Evolutionary conservation across 805 yeast genomes (phyloP).

Genomic region (Tetrapisispora iriomotensis): DNA sequence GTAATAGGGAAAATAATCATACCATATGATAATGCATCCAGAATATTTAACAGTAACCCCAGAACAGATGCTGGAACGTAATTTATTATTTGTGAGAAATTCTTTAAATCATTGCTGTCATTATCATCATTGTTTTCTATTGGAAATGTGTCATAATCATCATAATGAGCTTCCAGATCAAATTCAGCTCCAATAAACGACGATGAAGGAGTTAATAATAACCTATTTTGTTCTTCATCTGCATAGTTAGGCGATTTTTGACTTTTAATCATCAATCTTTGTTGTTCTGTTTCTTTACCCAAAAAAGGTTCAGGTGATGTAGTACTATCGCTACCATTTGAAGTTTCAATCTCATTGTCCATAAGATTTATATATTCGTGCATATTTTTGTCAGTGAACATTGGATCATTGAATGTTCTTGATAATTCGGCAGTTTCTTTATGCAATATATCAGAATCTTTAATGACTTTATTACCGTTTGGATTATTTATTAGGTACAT

Average conservation of each 20-base stretch:
- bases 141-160: constrained; percentile 1
- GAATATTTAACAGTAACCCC: constrained; percentile 74
- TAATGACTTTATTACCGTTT: constrained; percentile 9
- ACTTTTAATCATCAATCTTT: not conserved
- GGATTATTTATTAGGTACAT: too few relatives aligned
- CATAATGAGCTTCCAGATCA: constrained; percentile 4
- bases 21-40: constrained; percentile 92
- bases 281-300: not conserved
- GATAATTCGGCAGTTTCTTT: constrained; percentile 28
- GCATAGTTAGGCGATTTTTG: constrained; percentile 2
- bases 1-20: constrained; percentile 95
- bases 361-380: constrained; percentile 9
- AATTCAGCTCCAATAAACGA: constrained; percentile 4
- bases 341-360: constrained; percentile 4
- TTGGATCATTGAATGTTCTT: constrained; percentile 17
- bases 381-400: constrained; percentile 12
- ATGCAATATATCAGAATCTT: constrained; percentile 22
- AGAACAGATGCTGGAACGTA: constrained; percentile 69
- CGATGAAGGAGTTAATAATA: constrained; percentile 11
- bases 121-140: not conserved
- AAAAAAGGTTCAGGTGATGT: not conserved
- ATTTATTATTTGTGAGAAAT: constrained; percentile 4
- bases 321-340: not conserved
- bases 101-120: not conserved
- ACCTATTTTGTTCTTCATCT: constrained; percentile 6